Base-by-base conservation (phyloP, 1,284 basidiomycete genomes). In the Rhodotorula mucilaginosa region DNA sequence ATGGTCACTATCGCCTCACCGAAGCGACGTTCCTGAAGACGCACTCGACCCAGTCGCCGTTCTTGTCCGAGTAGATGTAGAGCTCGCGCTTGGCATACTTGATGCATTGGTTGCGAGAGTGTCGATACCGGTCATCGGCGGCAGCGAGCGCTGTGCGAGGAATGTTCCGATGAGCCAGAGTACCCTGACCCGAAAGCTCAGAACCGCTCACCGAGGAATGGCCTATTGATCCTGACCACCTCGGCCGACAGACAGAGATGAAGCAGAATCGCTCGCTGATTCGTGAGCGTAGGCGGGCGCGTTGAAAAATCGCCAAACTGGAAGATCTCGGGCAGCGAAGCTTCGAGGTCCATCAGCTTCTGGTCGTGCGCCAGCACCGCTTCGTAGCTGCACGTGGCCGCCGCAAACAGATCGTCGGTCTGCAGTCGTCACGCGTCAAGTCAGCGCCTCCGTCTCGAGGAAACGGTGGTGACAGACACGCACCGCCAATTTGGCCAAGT, bases 11-110 rank as follows among this genome's bases (percentile, higher is more conserved):
- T 23, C 5, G 39, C 18, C 10, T n/a, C 2, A 13, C 0, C 19
- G 12, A 19, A 44, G 48, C 19, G 48, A 26, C 26, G 13, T 23
- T 5, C 15, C 16, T 21, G 59, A 15, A 26, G 26, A 47, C 56
- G 59, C 52, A 65, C 64, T 51, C 52, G 4, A 58, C 68, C 61
- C 47, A 70, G n/a, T 48, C 5, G 56, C 48, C 23, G 58, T 62
- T 5, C 39, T 44, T 44, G 39, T 44, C 39, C 39, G 65, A 56
- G 57, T 67, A 51, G 64, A 73, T 63, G 26, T 63, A 64, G 19
- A 73, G 56, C 19, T 70, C 34, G n/a, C 68, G 72, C 60, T 73
- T 73, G n/a, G 69, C 72, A 54, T 73, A 70, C 60, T 62, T 59
- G 47, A 70, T 64, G 44, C 58, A 64, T 29, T 64, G 69, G 26